Conservation (phyloP, 2,329 filamentous ascomycete species). For the Cercospora beticola region DNA sequence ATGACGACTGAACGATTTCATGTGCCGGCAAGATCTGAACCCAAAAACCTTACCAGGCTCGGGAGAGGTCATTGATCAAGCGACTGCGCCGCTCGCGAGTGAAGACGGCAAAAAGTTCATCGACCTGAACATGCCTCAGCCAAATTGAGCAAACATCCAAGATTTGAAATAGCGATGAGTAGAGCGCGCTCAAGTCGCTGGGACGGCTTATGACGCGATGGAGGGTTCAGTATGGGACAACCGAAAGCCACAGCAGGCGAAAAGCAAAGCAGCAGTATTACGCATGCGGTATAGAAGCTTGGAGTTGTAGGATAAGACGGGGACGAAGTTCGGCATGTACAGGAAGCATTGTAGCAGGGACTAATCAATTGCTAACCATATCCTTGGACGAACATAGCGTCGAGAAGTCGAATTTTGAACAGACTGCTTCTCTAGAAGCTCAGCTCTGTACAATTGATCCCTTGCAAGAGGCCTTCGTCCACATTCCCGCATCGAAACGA, state of each 20-base stretch:
- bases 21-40: not conserved
- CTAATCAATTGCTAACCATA: not conserved
- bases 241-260: not conserved
- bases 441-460: slow-evolving; percentile 34
- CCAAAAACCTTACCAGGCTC: not conserved
- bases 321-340: not conserved
- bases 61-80: not conserved
- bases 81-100: not conserved
- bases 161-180: not conserved
- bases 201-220: not conserved
- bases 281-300: not conserved
- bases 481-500: slow-evolving; percentile 36
- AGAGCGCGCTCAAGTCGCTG: not conserved
- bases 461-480: slow-evolving; percentile 33
- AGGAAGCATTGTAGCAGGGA: not conserved
- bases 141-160: not conserved
- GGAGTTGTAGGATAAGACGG: not conserved
- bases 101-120: not conserved
- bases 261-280: not conserved
- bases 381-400: not conserved
- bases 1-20: not conserved
- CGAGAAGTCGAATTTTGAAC: not conserved
- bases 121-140: not conserved
- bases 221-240: not conserved
- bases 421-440: not conserved